Evolutionary conservation across 2,329 filamentous ascomycete genomes (phyloP), one percentile per base, ranked within the genome.

Genomic region (Colletotrichum sp.): DNA sequence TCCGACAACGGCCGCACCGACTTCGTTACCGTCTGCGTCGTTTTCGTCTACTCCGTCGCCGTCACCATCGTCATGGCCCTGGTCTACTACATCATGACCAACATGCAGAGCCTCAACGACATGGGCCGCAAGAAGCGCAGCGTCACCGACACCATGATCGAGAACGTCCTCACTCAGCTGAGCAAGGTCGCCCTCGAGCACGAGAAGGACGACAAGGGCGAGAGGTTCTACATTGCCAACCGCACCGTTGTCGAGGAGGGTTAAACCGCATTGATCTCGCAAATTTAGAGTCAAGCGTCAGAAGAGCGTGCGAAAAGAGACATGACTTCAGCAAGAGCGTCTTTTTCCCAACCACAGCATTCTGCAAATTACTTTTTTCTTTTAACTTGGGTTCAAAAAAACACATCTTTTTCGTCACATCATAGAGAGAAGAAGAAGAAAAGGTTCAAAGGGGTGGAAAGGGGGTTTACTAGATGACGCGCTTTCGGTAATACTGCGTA

Each of bases 1-100:
- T 82, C 84, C 73, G 30, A 68, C 32, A 81, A 88, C 74, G 87
- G 87, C 36, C 83, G 82, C 80, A 88, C 87, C 13, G 84, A 86
- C 75, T 85, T 89, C 78, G 90, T 93, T 81, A 93, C 92, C 68
- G 90, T 93, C 32, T 91, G 94, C 71, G 86, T 93, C 77, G 85
- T 93, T 81, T 93, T 92, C 91, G 86, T 86, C 61, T 93, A 92
- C 87, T 92, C 90, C n/a, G 91, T 93, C 76, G 91, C 90, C 82
- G 91, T 93, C 75, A 90, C 89, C 76, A 90, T 93, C 80, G 88
- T 93, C 84, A 90, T 92, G 78, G 91, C 91, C 80, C 91, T 93
- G 79, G 89, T 92, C 77, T 93, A 93, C 87, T 90, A 87, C 83
- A 83, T 92, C 58, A 87, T 93, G 78, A 92, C 92, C 87, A 86